Percentiles rank a stretch among this genome's conserved stretches.
phyloP scores from a whole-genome alignment of 345 rosid species.

The Gossypium turneri region DNA sequence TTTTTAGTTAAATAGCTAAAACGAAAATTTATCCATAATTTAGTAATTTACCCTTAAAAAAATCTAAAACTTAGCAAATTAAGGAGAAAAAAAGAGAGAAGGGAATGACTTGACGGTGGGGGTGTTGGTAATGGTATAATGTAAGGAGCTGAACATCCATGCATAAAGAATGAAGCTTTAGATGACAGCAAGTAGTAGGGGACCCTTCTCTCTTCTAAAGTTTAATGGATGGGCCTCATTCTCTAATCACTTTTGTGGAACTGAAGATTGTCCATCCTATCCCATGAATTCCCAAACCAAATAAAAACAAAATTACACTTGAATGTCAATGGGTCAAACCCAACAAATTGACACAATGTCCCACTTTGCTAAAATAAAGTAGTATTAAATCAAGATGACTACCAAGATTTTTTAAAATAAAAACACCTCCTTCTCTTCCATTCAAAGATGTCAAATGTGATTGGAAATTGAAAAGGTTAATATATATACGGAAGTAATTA shows the following conservation, averaged over 20 bases:
- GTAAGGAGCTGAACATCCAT: conserved; percentile 39
- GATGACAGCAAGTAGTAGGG: conserved; percentile 30
- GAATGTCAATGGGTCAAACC: conserved; percentile 21
- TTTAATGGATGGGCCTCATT: conserved; percentile 35
- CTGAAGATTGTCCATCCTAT: conserved; percentile 54
- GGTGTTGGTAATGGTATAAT: conserved; percentile 23
- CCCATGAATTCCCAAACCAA: conserved; percentile 23
- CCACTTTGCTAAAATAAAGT: conserved; percentile 13
- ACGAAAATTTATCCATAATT: too few species aligned
- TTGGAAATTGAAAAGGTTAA: neutral
- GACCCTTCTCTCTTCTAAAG: conserved; percentile 46
- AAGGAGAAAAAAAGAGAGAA: conserved; percentile 15
- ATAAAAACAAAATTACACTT: conserved; percentile 17
- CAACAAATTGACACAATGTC: conserved; percentile 16
- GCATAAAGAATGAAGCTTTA: conserved; percentile 43
- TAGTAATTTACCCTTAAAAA: too few species aligned
- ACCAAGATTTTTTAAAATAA: neutral
- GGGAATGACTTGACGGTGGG: conserved; percentile 21
- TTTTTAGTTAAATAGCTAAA: too few species aligned
- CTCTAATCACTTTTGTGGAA: conserved; percentile 66
- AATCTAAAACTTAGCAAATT: too few species aligned
- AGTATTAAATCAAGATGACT: conserved; percentile 21
- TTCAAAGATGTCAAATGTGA: conserved; percentile 20
- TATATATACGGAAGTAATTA: too few species aligned
- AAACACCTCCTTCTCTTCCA: neutral